Conservation (phyloP, 805 yeast species). For the Hanseniaspora lachancei region DNA sequence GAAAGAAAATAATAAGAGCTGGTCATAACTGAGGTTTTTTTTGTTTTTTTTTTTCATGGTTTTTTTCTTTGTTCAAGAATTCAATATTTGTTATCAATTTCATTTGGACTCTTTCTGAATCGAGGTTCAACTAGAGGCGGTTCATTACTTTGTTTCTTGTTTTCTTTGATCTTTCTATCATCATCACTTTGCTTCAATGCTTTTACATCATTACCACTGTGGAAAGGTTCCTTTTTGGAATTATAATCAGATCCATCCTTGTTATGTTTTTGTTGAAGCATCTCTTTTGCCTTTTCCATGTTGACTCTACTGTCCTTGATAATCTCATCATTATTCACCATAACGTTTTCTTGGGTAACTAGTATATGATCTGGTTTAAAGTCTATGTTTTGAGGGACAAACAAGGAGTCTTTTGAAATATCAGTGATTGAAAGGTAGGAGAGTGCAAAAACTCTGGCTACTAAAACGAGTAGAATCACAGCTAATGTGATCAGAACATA, state of each 20-base stretch:
- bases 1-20: no score
- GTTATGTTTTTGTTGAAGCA: background rate
- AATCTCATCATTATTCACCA: background rate
- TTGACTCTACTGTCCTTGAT: conserved; percentile 8
- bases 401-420: background rate
- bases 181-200: conserved; percentile 13
- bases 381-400: background rate
- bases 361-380: background rate
- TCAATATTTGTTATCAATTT: background rate
- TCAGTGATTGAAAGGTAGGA: background rate
- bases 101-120: conserved; percentile 6
- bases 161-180: background rate
- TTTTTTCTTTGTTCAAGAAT: background rate
- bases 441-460: background rate
- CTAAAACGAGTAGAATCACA: background rate
- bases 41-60: background rate
- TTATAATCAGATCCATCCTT: background rate
- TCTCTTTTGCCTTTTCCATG: conserved; percentile 5
- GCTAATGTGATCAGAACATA: background rate
- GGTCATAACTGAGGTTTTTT: background rate
- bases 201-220: conserved; percentile 9
- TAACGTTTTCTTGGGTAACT: conserved; percentile 1
- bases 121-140: background rate
- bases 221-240: background rate
- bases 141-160: background rate